Conservation (phyloP, 1,284 basidiomycete genomes). For the Ustilago shanxiensis region DNA sequence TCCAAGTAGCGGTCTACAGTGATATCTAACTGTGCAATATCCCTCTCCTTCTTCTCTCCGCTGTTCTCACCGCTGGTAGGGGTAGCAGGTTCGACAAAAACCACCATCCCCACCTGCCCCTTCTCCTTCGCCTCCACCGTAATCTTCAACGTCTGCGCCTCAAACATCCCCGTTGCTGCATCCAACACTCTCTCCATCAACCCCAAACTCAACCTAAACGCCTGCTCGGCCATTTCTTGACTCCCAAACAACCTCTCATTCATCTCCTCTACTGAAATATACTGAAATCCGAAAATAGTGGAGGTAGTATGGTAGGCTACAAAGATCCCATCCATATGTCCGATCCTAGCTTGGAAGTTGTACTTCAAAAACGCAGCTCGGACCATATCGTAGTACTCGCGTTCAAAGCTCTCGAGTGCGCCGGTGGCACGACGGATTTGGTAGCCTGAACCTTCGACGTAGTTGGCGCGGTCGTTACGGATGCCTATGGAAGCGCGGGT, state of each 20-base stretch:
- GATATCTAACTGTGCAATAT: conserved; percentile 60
- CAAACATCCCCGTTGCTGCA: conserved; percentile 78
- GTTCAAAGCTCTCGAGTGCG: conserved; percentile 68
- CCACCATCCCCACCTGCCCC: conserved; percentile 38
- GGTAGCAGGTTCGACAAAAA: conserved; percentile 58
- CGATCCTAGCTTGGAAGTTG: conserved; percentile 93
- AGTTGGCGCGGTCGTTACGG: conserved; percentile 87
- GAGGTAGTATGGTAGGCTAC: conserved; percentile 94
- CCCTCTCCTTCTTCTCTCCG: not conserved
- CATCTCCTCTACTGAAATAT: conserved; percentile 88
- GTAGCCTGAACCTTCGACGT: conserved; percentile 72
- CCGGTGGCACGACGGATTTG: conserved; percentile 64
- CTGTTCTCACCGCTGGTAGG: not conserved
- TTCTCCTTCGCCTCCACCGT: conserved; percentile 57
- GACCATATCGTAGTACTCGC: conserved; percentile 78
- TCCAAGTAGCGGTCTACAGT: conserved; percentile 65
- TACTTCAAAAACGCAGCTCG: conserved; percentile 96
- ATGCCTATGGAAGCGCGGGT: conserved; percentile 89
- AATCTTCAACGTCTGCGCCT: conserved; percentile 68
- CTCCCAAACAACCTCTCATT: conserved; percentile 83
- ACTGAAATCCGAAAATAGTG: conserved; percentile 93
- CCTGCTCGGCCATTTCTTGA: conserved; percentile 76
- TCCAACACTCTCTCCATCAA: conserved; percentile 81
- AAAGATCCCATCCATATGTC: conserved; percentile 96
- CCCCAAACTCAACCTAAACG: conserved; percentile 82